Conservation (phyloP, 1,139 yeast species). For the Yarrowia galli region DNA sequence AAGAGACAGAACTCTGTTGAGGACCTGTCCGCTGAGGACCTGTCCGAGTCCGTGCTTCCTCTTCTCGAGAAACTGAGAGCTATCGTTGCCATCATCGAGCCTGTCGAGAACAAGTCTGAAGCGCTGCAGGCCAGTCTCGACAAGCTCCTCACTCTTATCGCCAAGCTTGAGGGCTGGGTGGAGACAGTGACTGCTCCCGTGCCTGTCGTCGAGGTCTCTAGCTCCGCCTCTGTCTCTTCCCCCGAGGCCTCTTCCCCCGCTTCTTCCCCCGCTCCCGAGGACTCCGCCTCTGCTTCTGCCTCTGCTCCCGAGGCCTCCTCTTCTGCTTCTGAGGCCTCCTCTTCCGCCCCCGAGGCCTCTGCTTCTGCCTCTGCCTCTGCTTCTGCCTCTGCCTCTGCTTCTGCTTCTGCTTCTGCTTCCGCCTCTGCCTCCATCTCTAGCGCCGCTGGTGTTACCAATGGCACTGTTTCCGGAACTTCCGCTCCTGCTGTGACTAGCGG, state of each 20-base stretch:
- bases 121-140: neutral
- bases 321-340: neutral
- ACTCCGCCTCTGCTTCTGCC: neutral
- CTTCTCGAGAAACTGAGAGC: neutral
- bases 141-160: neutral
- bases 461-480: neutral
- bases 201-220: too few species aligned
- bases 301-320: neutral
- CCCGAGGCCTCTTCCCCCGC: neutral
- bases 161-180: neutral
- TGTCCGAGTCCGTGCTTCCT: neutral
- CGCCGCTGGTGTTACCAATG: neutral
- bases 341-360: neutral
- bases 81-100: neutral
- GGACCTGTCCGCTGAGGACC: neutral
- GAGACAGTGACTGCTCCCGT: neutral
- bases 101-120: neutral
- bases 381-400: too few species aligned
- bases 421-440: too few species aligned
- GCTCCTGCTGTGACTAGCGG: too few species aligned
- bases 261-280: neutral
- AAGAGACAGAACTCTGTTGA: neutral
- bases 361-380: too few species aligned
- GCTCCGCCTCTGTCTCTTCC: neutral
- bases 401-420: too few species aligned